Evolutionary conservation across 2,329 filamentous ascomycete genomes (phyloP).

Genomic region (Orbilia blumenaviensis): DNA sequence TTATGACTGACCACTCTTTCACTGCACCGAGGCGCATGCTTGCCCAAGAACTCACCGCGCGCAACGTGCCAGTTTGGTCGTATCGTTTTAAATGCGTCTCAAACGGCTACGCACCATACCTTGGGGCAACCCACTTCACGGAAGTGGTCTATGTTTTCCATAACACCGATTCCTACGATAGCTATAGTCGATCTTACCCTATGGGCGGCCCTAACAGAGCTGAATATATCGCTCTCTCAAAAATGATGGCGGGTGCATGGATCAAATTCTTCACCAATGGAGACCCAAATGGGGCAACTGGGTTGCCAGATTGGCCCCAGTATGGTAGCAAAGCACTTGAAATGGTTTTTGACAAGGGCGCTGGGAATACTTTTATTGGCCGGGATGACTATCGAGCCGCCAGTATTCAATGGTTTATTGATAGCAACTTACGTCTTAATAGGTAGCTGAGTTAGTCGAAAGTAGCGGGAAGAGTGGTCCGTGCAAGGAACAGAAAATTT

Average conservation of each 20-base stretch:
- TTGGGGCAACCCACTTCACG: constrained; percentile 67
- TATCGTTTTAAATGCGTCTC: constrained; percentile 71
- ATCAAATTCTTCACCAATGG: constrained; percentile 16
- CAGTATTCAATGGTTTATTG: constrained; percentile 59
- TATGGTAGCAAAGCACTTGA: constrained; percentile 58
- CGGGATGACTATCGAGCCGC: constrained; percentile 59
- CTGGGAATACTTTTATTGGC: constrained; percentile 59
- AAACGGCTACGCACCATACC: constrained; percentile 62
- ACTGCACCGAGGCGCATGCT: constrained; percentile 68
- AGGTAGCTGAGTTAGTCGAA: constrained; percentile 8
- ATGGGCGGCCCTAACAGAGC: constrained; percentile 55
- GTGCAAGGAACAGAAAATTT: too few species aligned
- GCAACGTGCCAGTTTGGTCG: constrained; percentile 67
- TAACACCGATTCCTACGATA: constrained; percentile 52
- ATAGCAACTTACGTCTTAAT: background rate
- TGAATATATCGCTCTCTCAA: constrained; percentile 31
- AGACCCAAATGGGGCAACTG: constrained; percentile 6
- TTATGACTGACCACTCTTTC: constrained; percentile 67
- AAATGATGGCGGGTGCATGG: constrained; percentile 37
- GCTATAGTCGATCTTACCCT: background rate
- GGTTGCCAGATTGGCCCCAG: constrained; percentile 58
- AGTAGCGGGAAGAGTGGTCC: too few species aligned
- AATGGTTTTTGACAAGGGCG: constrained; percentile 59
- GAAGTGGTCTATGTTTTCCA: constrained; percentile 60
- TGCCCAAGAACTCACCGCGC: constrained; percentile 65